These are phyloP conservation scores for Dothiorella sarmentorum DNA, from an alignment of 2,329 filamentous ascomycete species.

Conservation along the genomic window DNA sequence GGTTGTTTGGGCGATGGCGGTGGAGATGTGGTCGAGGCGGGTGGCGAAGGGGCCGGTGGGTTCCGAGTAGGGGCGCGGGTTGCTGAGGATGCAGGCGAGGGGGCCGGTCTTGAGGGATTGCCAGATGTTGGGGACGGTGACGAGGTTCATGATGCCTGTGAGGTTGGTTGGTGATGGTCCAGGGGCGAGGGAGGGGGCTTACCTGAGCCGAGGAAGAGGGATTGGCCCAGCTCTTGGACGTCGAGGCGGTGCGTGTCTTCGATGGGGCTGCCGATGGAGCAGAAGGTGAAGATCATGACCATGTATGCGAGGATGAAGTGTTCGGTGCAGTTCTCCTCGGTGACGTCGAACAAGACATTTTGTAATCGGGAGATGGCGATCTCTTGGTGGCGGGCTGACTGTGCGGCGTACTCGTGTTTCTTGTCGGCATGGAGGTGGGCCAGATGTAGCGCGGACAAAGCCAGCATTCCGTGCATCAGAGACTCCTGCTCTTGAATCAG, in stretches of 20 bases:
- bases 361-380: neutral
- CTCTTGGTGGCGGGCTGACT: neutral
- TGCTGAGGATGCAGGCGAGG: neutral
- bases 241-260: neutral
- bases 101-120: neutral
- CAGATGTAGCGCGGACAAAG: neutral
- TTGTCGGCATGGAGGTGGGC: neutral
- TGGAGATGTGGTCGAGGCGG: neutral
- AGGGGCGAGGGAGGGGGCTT: neutral
- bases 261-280: neutral
- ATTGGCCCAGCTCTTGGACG: neutral
- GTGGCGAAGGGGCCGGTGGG: neutral
- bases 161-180: neutral
- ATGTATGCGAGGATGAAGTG: conserved; percentile 2
- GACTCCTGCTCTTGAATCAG: neutral
- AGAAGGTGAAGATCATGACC: neutral
- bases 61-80: too few relatives aligned
- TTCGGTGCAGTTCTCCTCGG: neutral
- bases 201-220: conserved; percentile 1
- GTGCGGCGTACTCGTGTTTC: neutral
- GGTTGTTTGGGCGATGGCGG: too few relatives aligned
- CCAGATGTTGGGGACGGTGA: neutral
- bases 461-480: neutral
- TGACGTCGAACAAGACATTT: neutral
- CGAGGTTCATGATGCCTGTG: neutral